These are phyloP conservation scores for Rhypophila decipiens DNA, from an alignment of 495 filamentous ascomycete species.

Conservation along the genomic window DNA sequence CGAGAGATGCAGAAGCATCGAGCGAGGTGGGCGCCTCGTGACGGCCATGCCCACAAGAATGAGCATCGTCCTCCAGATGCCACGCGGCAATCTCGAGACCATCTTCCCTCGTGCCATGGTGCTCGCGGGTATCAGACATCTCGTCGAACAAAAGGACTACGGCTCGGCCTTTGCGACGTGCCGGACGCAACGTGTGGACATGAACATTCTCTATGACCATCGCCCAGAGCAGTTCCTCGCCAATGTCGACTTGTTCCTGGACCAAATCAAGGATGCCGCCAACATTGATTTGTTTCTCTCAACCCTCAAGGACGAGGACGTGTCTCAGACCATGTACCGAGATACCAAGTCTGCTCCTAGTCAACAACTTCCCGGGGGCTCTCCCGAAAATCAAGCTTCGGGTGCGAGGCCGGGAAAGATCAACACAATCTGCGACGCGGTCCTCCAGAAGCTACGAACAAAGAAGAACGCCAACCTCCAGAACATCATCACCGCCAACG, in stretches of 20 bases:
- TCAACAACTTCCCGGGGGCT: conserved; percentile 7
- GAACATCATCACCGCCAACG: conserved; percentile 88
- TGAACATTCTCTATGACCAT: conserved; percentile 98
- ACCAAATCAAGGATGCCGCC: conserved; percentile 78
- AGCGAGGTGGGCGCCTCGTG: conserved; percentile 79
- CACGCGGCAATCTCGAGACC: conserved; percentile 90
- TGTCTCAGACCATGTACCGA: conserved; percentile 87
- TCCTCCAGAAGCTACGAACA: conserved; percentile 59
- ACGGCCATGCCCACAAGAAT: conserved; percentile 85
- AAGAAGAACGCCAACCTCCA: conserved; percentile 68
- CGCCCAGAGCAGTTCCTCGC: conserved; percentile 74
- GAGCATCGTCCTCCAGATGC: conserved; percentile 82
- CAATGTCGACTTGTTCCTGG: conserved; percentile 68
- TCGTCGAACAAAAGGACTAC: conserved; percentile 75
- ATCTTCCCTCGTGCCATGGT: conserved; percentile 92
- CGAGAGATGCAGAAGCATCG: conserved; percentile 86
- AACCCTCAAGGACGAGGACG: conserved; percentile 82
- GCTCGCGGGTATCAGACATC: conserved; percentile 73
- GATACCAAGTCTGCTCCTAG: conserved; percentile 54
- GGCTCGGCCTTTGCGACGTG: conserved; percentile 78
- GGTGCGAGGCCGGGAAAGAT: conserved; percentile 49
- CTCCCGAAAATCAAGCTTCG: background rate
- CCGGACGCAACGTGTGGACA: conserved; percentile 87
- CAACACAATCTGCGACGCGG: conserved; percentile 83
- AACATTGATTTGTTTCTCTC: conserved; percentile 91